Evolutionary conservation across 441 rosid species (phyloP).

Genomic region (Viola pubescens): DNA sequence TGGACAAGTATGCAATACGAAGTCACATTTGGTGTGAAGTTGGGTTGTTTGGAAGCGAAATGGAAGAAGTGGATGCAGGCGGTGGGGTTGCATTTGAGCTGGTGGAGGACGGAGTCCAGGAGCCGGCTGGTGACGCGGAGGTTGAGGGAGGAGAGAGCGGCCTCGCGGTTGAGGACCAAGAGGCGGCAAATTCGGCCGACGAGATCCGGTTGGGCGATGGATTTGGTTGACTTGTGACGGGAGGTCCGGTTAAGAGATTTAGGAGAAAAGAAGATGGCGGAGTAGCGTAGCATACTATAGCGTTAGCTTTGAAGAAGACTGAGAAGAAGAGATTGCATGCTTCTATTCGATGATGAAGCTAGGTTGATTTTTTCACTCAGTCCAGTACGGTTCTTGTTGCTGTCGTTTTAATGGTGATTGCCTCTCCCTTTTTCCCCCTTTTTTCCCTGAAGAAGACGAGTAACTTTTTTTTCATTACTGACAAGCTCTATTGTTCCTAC

Average conservation of each 20-base stretch:
- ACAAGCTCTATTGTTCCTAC: no score
- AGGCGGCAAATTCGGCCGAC: slow-evolving; percentile 61
- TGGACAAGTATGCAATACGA: slow-evolving; percentile 68
- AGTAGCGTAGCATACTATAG: no score
- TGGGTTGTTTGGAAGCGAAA: slow-evolving; percentile 49
- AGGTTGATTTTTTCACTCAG: no score
- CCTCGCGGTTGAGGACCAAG: slow-evolving; percentile 50
- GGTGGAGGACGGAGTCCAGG: slow-evolving; percentile 53
- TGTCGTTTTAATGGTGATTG: no score
- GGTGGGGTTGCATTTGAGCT: slow-evolving; percentile 46
- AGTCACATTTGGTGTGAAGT: slow-evolving; percentile 45
- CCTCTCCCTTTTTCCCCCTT: no score
- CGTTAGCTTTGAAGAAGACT: no score
- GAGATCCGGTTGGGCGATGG: slow-evolving; percentile 43
- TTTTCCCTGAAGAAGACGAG: no score
- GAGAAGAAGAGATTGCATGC: no score
- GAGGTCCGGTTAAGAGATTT: slow-evolving; percentile 46
- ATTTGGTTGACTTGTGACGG: slow-evolving; percentile 41
- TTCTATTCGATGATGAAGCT: no score
- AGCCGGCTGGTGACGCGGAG: slow-evolving; percentile 60
- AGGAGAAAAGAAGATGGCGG: slow-evolving; percentile 1
- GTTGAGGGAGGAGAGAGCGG: slow-evolving; percentile 46
- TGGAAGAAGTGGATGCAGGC: slow-evolving; percentile 57
- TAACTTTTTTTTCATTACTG: no score
- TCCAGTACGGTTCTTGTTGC: no score